phyloP scores from a whole-genome alignment of 257 asterid species.

The Nicotiana noctiflora region DNA sequence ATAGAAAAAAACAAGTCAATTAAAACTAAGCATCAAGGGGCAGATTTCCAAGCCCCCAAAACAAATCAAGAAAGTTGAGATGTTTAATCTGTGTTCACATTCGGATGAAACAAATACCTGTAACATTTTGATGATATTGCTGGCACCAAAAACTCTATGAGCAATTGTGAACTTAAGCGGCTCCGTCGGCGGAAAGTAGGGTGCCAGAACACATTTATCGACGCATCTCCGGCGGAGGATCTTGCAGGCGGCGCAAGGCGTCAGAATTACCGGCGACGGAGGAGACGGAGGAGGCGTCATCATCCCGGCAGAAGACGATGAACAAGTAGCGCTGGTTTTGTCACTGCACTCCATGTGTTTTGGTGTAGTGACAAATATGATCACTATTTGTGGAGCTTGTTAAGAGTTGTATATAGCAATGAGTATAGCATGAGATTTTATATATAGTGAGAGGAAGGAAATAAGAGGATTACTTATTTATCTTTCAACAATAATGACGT shows the following conservation, averaged over 20 bases:
- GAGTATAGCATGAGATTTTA: background rate
- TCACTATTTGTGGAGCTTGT: background rate
- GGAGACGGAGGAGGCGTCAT: conserved; percentile 1
- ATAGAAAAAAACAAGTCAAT: too few species aligned
- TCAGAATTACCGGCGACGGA: conserved; percentile 10
- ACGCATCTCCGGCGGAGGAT: conserved; percentile 31
- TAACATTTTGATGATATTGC: conserved; percentile 33
- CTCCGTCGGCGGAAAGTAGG: conserved; percentile 32
- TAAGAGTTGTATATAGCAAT: background rate
- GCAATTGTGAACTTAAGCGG: conserved; percentile 34
- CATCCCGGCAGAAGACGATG: background rate
- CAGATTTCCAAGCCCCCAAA: background rate
- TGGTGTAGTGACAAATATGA: background rate
- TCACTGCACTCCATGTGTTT: background rate
- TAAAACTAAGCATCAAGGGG: too few species aligned
- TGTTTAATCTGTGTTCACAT: too few species aligned
- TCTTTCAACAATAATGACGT: too few species aligned
- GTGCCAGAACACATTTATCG: conserved; percentile 31
- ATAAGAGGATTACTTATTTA: too few species aligned
- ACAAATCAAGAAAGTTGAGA: too few species aligned
- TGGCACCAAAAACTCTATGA: conserved; percentile 32
- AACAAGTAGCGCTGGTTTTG: background rate
- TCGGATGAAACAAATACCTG: conserved; percentile 14
- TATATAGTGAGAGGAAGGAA: background rate
- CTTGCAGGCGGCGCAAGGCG: conserved; percentile 40